A percentile compares a stretch with the other conserved stretches of the same genome.
phyloP scores from a whole-genome alignment of 2,329 filamentous ascomycete species.

The Neoarthrinium moseri region DNA sequence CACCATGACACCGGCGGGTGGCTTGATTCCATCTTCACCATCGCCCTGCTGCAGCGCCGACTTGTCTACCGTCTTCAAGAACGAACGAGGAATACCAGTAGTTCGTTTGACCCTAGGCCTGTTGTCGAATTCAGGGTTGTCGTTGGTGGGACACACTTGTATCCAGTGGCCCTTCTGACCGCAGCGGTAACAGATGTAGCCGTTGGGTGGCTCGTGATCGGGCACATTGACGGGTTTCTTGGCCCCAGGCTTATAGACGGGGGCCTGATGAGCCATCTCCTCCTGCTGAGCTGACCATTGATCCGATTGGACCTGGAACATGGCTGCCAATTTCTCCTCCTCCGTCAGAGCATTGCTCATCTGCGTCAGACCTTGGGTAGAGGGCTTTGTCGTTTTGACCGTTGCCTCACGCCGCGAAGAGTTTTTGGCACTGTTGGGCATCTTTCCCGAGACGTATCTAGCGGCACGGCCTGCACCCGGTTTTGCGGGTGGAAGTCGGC shows the following conservation, averaged over 20 bases:
- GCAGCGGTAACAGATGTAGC: constrained; percentile 95
- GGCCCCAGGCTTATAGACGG: constrained; percentile 56
- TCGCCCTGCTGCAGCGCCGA: constrained; percentile 73
- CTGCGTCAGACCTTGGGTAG: constrained; percentile 58
- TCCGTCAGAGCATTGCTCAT: constrained; percentile 84
- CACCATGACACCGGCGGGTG: constrained; percentile 90
- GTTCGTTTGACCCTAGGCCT: constrained; percentile 92
- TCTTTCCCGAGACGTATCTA: constrained; percentile 93
- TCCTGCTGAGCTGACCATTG: constrained; percentile 94
- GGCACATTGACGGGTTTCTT: constrained; percentile 77
- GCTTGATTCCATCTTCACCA: constrained; percentile 68
- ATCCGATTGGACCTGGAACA: constrained; percentile 85
- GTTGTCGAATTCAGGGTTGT: constrained; percentile 93
- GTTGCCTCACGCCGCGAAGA: constrained; percentile 64
- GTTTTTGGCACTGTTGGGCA: constrained; percentile 85
- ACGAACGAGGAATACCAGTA: constrained; percentile 93
- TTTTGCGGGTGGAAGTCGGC: constrained; percentile 78
- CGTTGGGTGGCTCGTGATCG: constrained; percentile 87
- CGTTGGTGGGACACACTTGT: constrained; percentile 96
- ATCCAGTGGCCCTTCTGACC: constrained; percentile 99
- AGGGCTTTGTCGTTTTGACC: constrained; percentile 59
- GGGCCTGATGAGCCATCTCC: constrained; percentile 78
- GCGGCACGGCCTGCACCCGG: constrained; percentile 87
- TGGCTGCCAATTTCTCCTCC: constrained; percentile 88
- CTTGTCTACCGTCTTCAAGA: constrained; percentile 94